Percentiles rank a stretch among this genome's conserved stretches.
phyloP scores from a whole-genome alignment of 768 basidiomycete species.

The Mycena vitilis region DNA sequence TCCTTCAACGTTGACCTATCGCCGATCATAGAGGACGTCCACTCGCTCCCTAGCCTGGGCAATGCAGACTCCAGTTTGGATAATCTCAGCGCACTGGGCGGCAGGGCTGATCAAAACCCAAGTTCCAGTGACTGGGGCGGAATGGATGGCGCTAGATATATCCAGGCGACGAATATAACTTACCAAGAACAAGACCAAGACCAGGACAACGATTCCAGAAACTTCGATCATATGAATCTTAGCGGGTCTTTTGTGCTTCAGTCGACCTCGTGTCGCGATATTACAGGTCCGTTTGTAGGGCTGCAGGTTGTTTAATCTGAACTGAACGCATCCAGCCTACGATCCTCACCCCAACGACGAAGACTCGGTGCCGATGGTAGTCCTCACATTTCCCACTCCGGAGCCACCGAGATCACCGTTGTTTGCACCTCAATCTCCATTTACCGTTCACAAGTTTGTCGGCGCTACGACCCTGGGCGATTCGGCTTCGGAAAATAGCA shows the following conservation, averaged over 20 bases:
- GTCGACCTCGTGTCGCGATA: slow-evolving; percentile 32
- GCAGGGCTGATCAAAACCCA: slow-evolving; percentile 15
- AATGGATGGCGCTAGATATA: neutral
- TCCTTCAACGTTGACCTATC: slow-evolving; percentile 49
- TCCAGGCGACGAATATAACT: slow-evolving; percentile 6
- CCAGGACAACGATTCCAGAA: slow-evolving; percentile 32
- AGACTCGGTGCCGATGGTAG: slow-evolving; percentile 43
- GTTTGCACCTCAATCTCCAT: slow-evolving; percentile 34
- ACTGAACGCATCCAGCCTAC: slow-evolving; percentile 1
- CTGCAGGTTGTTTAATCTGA: neutral
- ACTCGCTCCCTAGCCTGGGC: slow-evolving; percentile 36
- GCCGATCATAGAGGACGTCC: slow-evolving; percentile 51
- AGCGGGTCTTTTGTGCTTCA: slow-evolving; percentile 35
- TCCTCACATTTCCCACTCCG: slow-evolving; percentile 49
- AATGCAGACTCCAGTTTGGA: slow-evolving; percentile 35
- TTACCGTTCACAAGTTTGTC: slow-evolving; percentile 28
- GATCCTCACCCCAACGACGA: slow-evolving; percentile 16
- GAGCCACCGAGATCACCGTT: slow-evolving; percentile 40
- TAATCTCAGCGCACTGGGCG: slow-evolving; percentile 32
- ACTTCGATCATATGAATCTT: slow-evolving; percentile 39
- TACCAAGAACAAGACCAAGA: slow-evolving; percentile 14
- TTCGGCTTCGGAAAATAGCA: neutral
- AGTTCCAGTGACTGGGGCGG: neutral
- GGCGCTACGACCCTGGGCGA: slow-evolving; percentile 7
- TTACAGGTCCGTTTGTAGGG: slow-evolving; percentile 9